These are phyloP conservation scores for Polytrichum commune DNA, from an alignment of 225 moss, liverwort and hornwort species.

Conservation along the genomic window DNA sequence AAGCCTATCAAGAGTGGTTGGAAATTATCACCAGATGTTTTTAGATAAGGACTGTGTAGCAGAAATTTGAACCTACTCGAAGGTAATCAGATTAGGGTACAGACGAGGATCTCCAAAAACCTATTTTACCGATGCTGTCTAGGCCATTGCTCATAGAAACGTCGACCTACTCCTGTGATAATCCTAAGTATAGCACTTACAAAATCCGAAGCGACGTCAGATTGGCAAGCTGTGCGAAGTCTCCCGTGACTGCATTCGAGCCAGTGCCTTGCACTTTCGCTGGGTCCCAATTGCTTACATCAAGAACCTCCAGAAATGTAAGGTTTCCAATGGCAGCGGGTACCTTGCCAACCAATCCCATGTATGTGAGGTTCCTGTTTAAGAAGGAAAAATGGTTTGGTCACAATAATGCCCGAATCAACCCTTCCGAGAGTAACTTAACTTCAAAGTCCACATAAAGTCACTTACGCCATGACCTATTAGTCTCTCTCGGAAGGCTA, in stretches of 20 bases:
- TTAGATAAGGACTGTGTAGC: neutral
- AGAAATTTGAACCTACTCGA: neutral
- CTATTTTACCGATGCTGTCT: neutral
- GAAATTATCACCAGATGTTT: neutral
- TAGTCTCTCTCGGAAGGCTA: too few relatives aligned
- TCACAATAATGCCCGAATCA: too few relatives aligned
- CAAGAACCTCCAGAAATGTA: conserved; percentile 28
- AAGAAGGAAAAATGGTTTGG: too few relatives aligned
- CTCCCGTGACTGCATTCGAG: conserved; percentile 19
- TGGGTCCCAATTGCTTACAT: conserved; percentile 3
- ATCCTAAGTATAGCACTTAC: conserved; percentile 17
- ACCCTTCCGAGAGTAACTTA: too few relatives aligned
- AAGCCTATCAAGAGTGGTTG: too few relatives aligned
- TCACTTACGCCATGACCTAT: too few relatives aligned
- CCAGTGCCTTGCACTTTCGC: neutral
- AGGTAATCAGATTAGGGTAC: neutral
- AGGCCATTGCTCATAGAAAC: neutral
- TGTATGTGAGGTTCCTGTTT: conserved; percentile 29
- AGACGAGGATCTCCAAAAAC: neutral
- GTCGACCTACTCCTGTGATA: too few relatives aligned
- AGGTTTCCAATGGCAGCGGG: conserved; percentile 36
- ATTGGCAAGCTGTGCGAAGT: conserved; percentile 34
- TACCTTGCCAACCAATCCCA: conserved; percentile 19
- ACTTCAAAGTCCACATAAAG: too few relatives aligned
- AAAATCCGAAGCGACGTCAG: conserved; percentile 33